Base-by-base conservation (phyloP, 2,329 filamentous ascomycete species). In the Fusarium sp. region DNA sequence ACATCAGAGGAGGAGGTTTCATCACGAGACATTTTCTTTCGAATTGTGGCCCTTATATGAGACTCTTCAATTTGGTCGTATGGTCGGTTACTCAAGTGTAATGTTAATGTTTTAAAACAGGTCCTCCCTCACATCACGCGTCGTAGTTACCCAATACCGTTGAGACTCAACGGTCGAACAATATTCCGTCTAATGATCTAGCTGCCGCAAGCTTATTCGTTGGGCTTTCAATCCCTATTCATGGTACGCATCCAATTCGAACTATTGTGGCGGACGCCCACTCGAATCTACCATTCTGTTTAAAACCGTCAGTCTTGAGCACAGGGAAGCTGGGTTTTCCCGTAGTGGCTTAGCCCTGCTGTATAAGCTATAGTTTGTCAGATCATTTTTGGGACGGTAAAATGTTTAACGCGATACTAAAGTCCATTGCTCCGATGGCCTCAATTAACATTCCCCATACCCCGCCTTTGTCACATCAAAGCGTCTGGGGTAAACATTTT, bases 401-500 rank as follows among this genome's bases (percentile, higher is more conserved):
- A 63, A 60, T 24, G 17, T 59, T 63, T 63, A 63, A 47, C 59
- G 42, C 31, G 31, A 58, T 36, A 24, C 24, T 11, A 20, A 9
- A 11, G 22, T 41, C 35, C 20, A 11, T 41, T 6, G 2, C 7
- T n/a, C 35, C 13, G 1, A 18, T n/a, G 24, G 3, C 31, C 24
- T 38, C 33, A 12, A 45, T 33, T n/a, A 28, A 3, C 14, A 18
- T 10, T 28, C 52, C 60, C 60, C 42, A 35, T 24, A 63, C 63
- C 54, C 67, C 65, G 63, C 64, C 7, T 36, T 36, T 33, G 14
- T 28, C 26, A 28, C 4, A 1, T 42, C 22, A 17, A 42, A 1
- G 36, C 36, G 35, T 49, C 59, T 45, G 48, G 69, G 69, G 47
- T 72, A 72, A 72, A 71, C 31, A 36, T 71, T 72, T 72, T 72